Percentiles rank a stretch among this genome's conserved stretches.
These are phyloP conservation scores for Cordyceps javanica DNA, from an alignment of 2,329 filamentous ascomycete species.

Conservation along the genomic window DNA sequence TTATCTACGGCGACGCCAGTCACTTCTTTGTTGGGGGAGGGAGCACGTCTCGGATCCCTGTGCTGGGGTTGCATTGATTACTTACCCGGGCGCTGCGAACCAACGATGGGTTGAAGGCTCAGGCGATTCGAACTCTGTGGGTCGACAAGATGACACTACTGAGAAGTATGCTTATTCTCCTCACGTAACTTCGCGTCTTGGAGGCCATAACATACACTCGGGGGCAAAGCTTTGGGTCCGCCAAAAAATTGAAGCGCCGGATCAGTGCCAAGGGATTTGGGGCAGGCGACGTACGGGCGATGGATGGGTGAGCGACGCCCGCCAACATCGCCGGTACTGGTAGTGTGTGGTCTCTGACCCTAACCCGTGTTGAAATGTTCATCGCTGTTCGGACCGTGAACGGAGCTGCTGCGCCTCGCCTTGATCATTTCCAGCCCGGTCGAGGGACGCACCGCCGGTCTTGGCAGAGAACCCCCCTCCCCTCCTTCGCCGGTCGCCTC, in stretches of 20 bases:
- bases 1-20: conserved; percentile 4
- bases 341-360: too few species aligned
- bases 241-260: too few species aligned
- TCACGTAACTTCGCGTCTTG: conserved; percentile 13
- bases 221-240: not conserved
- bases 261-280: too few species aligned
- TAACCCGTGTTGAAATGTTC: too few species aligned
- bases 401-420: not conserved
- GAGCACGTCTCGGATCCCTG: not conserved
- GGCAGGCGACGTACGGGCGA: too few species aligned
- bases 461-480: not conserved
- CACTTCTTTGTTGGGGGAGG: not conserved
- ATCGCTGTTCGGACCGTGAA: not conserved
- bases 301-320: not conserved
- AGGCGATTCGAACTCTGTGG: conserved; percentile 5
- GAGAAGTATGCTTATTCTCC: conserved; percentile 14
- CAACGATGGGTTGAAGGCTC: conserved; percentile 2
- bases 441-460: not conserved
- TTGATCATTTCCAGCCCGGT: not conserved
- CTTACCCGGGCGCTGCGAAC: not conserved
- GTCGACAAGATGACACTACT: conserved; percentile 10
- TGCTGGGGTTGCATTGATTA: conserved; percentile 1
- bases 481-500: not conserved
- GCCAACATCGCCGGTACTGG: too few species aligned
- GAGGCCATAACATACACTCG: not conserved